Evolutionary conservation across 805 yeast species (phyloP), one percentile per base, ranked within the genome.

Genomic region (Candida ascalaphidarum): DNA sequence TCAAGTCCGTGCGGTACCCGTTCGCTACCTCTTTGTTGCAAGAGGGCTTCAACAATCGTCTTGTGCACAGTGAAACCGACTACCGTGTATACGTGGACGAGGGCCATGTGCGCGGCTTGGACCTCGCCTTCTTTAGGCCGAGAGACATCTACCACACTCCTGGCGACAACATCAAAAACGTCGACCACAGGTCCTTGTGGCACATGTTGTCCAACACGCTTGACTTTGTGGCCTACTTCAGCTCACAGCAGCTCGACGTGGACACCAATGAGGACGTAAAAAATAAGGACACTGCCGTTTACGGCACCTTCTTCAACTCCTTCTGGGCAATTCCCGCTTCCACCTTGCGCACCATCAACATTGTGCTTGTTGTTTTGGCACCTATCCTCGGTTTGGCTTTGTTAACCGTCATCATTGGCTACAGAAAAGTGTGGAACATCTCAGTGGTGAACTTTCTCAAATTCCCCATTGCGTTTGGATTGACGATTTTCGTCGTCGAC

Each of bases 91-190:
- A 85, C 48, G 51, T 57, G 24, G 65, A 68, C 30, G 55, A 68
- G 27, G 94, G 92, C 0, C 52, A 52, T 2, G 48, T 84, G 28
- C 66, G 94, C 38, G 96, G 96, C 8, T 66, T 86, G 46, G 96
- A 88, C 53, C 71, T 88, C 41, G 95, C 96, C 1, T 88, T 88
- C 50, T 85, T 72, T 50, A 79, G 75, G 43, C 95, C 95, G 14
- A 68, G 96, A 44, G 73, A 81, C 28, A 53, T 82, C 23, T 88
- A 88, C 43, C 96, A 88, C 47, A 88, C 96, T 1, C 55, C 61
- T 11, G 63, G 73, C 25, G 96, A 88, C 51, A 71, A 71, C 26
- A 78, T 82, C 25, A 60, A 65, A 27, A 74, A 76, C 34, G 68
- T 83, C 10, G 59, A 78, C 12, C 71, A 67, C 34, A 77, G 70